Percentiles rank a stretch among this genome's conserved stretches.
Evolutionary conservation across 2,329 filamentous ascomycete species (phyloP).

Genomic region (Aspergillus sp.): DNA sequence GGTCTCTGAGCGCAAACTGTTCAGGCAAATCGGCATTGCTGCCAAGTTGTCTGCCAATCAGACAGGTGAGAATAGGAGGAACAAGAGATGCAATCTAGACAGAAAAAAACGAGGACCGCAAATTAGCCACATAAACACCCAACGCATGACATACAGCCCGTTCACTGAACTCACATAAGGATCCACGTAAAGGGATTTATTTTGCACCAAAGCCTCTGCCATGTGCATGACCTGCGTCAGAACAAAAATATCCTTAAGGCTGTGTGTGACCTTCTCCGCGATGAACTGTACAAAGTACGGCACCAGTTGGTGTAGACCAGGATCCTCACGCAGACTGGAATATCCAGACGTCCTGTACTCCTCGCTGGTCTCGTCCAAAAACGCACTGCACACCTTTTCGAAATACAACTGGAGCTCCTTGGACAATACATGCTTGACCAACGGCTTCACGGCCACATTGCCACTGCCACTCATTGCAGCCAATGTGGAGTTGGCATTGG

Average conservation of each 20-base stretch:
- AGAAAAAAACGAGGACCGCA: constrained; percentile 5
- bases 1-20: constrained; percentile 77
- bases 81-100: constrained; percentile 61
- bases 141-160: neutral
- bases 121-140: no score
- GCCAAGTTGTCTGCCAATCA: constrained; percentile 78
- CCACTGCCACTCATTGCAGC: constrained; percentile 80
- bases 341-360: constrained; percentile 82
- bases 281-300: constrained; percentile 97
- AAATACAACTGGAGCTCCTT: constrained; percentile 97
- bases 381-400: constrained; percentile 84
- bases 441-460: constrained; percentile 76
- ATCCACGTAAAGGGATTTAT: constrained; percentile 71
- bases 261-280: constrained; percentile 91
- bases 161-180: constrained; percentile 51
- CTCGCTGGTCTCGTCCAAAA: constrained; percentile 83
- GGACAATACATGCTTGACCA: constrained; percentile 92
- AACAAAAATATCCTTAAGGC: constrained; percentile 82
- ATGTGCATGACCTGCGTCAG: constrained; percentile 91
- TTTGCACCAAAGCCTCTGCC: constrained; percentile 76
- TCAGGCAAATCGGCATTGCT: constrained; percentile 46
- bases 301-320: constrained; percentile 88
- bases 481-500: constrained; percentile 78
- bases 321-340: constrained; percentile 79
- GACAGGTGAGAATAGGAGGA: constrained; percentile 84